A percentile compares a stretch with the other conserved stretches of the same genome.
These are phyloP conservation scores for Jacaranda mimosifolia DNA, from an alignment of 257 asterid species.

Conservation along the genomic window DNA sequence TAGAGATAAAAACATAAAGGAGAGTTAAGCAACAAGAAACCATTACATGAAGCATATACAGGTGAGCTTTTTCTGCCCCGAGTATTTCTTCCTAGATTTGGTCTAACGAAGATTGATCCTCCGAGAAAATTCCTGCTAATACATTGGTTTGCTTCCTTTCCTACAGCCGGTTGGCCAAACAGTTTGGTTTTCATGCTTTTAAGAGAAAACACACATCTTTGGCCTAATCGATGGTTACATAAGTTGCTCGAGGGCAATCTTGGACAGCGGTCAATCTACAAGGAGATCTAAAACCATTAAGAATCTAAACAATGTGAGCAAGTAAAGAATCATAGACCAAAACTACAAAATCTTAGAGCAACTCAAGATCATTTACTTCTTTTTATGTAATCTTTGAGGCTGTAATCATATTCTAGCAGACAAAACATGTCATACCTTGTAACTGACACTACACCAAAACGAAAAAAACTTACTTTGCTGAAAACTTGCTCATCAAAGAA, in stretches of 20 bases:
- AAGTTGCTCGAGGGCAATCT: conserved; percentile 33
- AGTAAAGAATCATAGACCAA: too few species aligned
- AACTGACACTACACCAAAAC: neutral
- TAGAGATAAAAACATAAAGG: neutral
- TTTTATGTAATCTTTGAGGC: too few species aligned
- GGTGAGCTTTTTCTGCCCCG: conserved; percentile 41
- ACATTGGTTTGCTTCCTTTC: conserved; percentile 39
- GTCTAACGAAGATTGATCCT: conserved; percentile 48
- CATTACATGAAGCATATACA: conserved; percentile 76
- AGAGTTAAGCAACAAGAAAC: neutral
- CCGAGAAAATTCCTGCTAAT: conserved; percentile 48
- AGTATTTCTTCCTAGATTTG: conserved; percentile 43
- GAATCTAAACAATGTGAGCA: too few species aligned
- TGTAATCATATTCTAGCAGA: too few species aligned
- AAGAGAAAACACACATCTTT: conserved; percentile 29
- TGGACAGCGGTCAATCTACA: conserved; percentile 52
- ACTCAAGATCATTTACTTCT: too few species aligned
- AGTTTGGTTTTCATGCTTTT: conserved; percentile 35
- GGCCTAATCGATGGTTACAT: conserved; percentile 31
- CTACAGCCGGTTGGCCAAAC: conserved; percentile 38
- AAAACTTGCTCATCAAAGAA: too few species aligned
- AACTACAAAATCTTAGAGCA: too few species aligned
- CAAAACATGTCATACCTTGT: neutral
- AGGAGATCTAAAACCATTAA: conserved; percentile 21
- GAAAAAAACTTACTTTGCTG: too few species aligned